A percentile compares a stretch with the other conserved stretches of the same genome.
Conservation (phyloP, 768 basidiomycete species). For the Agrocybe praecox region DNA sequence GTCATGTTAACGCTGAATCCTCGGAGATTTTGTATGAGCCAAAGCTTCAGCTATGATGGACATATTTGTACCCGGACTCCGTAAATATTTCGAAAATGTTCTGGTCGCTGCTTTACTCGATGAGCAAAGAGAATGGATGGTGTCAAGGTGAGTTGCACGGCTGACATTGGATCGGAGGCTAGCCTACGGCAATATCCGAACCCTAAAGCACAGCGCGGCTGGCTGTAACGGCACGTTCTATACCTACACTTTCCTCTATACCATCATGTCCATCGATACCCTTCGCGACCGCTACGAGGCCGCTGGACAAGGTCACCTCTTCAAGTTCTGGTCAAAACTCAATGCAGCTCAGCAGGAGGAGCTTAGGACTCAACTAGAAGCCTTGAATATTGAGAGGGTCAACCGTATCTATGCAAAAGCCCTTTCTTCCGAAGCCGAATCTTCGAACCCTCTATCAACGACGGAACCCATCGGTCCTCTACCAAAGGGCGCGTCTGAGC, state of each 20-base stretch:
- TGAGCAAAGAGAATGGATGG: background rate
- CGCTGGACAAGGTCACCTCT: constrained; percentile 87
- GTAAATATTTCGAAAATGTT: background rate
- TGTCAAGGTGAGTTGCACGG: background rate
- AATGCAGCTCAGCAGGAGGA: constrained; percentile 60
- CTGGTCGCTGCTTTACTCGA: background rate
- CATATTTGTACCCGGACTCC: background rate
- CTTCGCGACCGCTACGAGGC: constrained; percentile 68
- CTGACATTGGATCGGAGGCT: background rate
- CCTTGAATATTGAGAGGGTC: constrained; percentile 87
- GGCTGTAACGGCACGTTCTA: constrained; percentile 7
- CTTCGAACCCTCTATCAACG: constrained; percentile 37
- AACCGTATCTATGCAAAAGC: constrained; percentile 87
- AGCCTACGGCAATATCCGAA: constrained; percentile 22
- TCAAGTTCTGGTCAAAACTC: constrained; percentile 84
- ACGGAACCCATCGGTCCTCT: constrained; percentile 75
- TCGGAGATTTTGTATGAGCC: background rate
- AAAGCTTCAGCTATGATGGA: background rate
- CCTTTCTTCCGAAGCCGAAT: constrained; percentile 61
- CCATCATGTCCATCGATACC: constrained; percentile 58
- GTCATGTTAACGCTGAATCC: background rate
- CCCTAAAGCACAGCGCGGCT: constrained; percentile 10
- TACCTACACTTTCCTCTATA: constrained; percentile 12
- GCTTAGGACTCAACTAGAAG: constrained; percentile 71
- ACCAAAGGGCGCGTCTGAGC: constrained; percentile 74